phyloP scores from a whole-genome alignment of 2,329 filamentous ascomycete genomes.

The Pezicula neosporulosa region DNA sequence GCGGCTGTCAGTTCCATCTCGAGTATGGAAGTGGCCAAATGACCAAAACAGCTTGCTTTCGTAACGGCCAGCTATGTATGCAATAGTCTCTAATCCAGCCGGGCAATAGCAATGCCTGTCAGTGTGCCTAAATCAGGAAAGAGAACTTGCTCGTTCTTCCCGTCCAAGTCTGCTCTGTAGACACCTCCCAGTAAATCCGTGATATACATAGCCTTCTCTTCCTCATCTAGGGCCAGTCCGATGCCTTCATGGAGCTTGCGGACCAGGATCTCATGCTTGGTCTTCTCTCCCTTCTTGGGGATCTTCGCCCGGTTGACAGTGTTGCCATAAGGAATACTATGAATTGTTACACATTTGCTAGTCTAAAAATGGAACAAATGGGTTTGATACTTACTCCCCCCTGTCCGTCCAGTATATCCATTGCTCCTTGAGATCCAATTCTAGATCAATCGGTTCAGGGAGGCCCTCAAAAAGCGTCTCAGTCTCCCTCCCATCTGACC shows the following conservation, averaged over 20 bases:
- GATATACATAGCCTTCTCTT: too few relatives aligned
- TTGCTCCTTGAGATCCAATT: conserved; percentile 41
- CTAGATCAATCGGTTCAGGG: conserved; percentile 54
- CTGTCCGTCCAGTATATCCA: conserved; percentile 58
- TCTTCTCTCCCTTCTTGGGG: background rate
- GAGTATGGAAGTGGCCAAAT: background rate
- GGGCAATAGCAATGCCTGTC: background rate
- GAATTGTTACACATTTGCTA: background rate
- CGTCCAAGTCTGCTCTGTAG: too few relatives aligned
- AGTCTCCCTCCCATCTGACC: background rate
- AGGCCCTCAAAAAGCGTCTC: conserved; percentile 33
- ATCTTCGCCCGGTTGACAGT: conserved; percentile 40
- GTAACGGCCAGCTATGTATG: background rate
- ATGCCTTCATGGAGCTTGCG: background rate
- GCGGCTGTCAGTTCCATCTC: background rate
- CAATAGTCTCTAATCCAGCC: background rate
- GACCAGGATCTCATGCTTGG: background rate
- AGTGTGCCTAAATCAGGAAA: background rate
- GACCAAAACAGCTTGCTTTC: background rate
- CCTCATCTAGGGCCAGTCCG: too few relatives aligned
- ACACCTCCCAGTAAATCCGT: too few relatives aligned
- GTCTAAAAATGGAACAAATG: background rate
- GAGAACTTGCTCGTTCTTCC: background rate
- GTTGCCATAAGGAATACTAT: conserved; percentile 44
- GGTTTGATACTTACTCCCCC: conserved; percentile 36